phyloP scores from a whole-genome alignment of 495 filamentous ascomycete species.

The Penicillium pancosmium region DNA sequence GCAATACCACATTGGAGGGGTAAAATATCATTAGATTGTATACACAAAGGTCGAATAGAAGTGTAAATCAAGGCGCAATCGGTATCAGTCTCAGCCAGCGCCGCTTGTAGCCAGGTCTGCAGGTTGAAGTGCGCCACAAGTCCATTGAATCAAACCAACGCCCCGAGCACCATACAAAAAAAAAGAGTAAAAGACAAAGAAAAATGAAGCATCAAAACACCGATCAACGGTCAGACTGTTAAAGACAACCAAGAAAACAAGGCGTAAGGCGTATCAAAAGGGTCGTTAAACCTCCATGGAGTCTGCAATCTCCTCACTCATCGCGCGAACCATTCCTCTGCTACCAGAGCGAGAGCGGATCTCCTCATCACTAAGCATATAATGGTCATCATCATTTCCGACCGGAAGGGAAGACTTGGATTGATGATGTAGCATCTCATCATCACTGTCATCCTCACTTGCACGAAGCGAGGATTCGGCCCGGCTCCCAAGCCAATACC shows the following conservation, averaged over 20 bases:
- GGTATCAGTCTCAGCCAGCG: constrained; percentile 24
- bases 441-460: constrained; percentile 48
- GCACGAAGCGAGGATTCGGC: constrained; percentile 37
- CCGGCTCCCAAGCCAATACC: constrained; percentile 79
- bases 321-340: constrained; percentile 60
- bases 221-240: constrained; percentile 26
- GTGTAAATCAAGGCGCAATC: constrained; percentile 13
- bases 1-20: background rate
- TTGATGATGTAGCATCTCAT: constrained; percentile 39
- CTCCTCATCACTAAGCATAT: constrained; percentile 50
- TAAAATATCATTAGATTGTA: constrained; percentile 15
- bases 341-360: constrained; percentile 37
- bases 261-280: background rate
- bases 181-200: background rate
- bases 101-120: constrained; percentile 23
- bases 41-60: constrained; percentile 9
- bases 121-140: constrained; percentile 35
- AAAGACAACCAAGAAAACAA: constrained; percentile 13
- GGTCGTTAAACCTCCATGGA: constrained; percentile 63
- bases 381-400: constrained; percentile 46
- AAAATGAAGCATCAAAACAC: constrained; percentile 14
- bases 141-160: constrained; percentile 25
- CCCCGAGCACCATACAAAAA: constrained; percentile 23
- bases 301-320: constrained; percentile 74
- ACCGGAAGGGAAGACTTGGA: constrained; percentile 15